Evolutionary conservation across 192 early-diverging fungal genomes (phyloP).

Genomic region (Backusella mclennaniae): DNA sequence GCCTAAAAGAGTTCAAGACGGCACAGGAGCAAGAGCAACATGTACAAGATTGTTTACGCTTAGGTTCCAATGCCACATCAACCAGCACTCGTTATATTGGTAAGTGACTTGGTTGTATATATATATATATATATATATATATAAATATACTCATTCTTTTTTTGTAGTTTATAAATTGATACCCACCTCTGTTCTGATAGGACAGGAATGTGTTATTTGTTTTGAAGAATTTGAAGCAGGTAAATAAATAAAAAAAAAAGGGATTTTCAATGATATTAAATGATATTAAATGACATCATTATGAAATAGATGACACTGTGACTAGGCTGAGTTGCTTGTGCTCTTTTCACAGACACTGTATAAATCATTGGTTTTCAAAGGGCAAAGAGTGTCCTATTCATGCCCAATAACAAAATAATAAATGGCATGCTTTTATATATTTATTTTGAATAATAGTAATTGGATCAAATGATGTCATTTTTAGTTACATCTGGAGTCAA

Average conservation of each 20-base stretch:
- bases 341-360: constrained; percentile 83
- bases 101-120: constrained; percentile 26
- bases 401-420: constrained; percentile 40
- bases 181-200: constrained; percentile 57
- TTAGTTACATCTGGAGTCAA: no score
- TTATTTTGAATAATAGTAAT: not conserved
- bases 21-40: constrained; percentile 59
- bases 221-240: constrained; percentile 87
- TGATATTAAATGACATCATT: not conserved
- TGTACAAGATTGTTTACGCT: constrained; percentile 58
- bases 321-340: constrained; percentile 86
- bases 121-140: not conserved
- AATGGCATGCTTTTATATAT: not conserved
- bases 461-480: no score
- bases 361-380: constrained; percentile 76
- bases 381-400: constrained; percentile 80
- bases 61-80: constrained; percentile 39
- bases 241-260: constrained; percentile 14
- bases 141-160: not conserved
- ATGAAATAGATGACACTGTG: constrained; percentile 59
- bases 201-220: constrained; percentile 88
- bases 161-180: constrained; percentile 56
- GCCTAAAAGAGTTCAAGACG: constrained; percentile 44
- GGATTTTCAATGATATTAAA: not conserved
- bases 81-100: constrained; percentile 63